Conservation (phyloP, 2,329 filamentous ascomycete genomes). For the Curvularia lunata region DNA sequence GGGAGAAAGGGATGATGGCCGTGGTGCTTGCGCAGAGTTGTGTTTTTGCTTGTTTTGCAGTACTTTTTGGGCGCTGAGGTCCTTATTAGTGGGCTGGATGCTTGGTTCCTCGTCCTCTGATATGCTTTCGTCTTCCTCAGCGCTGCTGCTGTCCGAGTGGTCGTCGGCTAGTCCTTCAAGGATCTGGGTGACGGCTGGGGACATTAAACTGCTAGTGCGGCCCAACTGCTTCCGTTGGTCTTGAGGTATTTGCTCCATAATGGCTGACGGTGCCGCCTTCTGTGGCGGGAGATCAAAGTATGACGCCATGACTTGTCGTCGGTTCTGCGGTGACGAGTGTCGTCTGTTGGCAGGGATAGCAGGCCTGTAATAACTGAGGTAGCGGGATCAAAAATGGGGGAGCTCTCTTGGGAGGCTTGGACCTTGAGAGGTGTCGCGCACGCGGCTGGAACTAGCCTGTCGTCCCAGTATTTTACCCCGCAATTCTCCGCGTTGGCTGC, state of each 20-base stretch:
- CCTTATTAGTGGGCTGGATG: constrained; percentile 17
- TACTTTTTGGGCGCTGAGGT: constrained; percentile 10
- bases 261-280: constrained; percentile 22
- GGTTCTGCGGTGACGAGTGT: background rate
- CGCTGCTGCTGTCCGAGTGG: constrained; percentile 36
- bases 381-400: constrained; percentile 14
- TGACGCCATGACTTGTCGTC: constrained; percentile 38
- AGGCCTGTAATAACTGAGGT: constrained; percentile 11
- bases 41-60: constrained; percentile 16
- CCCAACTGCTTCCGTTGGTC: constrained; percentile 26
- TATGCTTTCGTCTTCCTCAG: constrained; percentile 25
- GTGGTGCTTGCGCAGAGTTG: constrained; percentile 10
- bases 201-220: constrained; percentile 30
- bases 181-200: constrained; percentile 40
- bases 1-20: constrained; percentile 21
- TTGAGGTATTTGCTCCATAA: constrained; percentile 20
- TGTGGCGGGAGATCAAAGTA: constrained; percentile 42
- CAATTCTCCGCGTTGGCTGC: constrained; percentile 8
- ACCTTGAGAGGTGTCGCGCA: constrained; percentile 4
- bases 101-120: constrained; percentile 19
- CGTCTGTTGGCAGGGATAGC: background rate
- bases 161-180: constrained; percentile 37
- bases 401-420: constrained; percentile 20
- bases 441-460: constrained; percentile 7
- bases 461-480: constrained; percentile 13